Percentiles rank a stretch among this genome's conserved stretches.
Conservation (phyloP, 345 rosid species). For the Cardiospermum halicacabum region DNA sequence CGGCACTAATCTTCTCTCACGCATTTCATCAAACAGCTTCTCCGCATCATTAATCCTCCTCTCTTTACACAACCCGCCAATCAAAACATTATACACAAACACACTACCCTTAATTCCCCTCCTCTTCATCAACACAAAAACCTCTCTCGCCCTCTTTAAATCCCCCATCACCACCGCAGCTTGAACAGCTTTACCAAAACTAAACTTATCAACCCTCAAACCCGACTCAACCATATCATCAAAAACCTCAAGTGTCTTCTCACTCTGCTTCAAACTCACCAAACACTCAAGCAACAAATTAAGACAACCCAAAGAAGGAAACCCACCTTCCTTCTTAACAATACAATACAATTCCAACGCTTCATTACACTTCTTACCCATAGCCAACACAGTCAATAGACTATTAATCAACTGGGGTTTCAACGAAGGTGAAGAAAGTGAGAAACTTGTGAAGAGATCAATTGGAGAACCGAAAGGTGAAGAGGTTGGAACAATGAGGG, state of each 20-base stretch:
- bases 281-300: conserved; percentile 41
- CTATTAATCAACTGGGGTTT: conserved; percentile 37
- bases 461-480: conserved; percentile 41
- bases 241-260: conserved; percentile 42
- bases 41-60: conserved; percentile 57
- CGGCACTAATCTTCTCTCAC: conserved; percentile 28
- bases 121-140: conserved; percentile 52
- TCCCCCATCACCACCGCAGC: conserved; percentile 67
- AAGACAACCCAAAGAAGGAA: conserved; percentile 39
- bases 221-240: conserved; percentile 39
- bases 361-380: conserved; percentile 42
- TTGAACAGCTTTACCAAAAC: conserved; percentile 64
- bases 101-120: conserved; percentile 38
- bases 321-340: conserved; percentile 43
- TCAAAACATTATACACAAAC: conserved; percentile 62
- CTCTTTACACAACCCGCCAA: conserved; percentile 51
- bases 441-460: conserved; percentile 52
- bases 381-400: conserved; percentile 37
- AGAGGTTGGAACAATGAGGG: conserved; percentile 34
- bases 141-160: conserved; percentile 41
- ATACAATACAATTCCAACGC: conserved; percentile 38
- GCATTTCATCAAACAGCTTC: conserved; percentile 67
- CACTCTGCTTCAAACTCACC: conserved; percentile 32
- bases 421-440: conserved; percentile 36
- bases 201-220: conserved; percentile 48